phyloP scores from a whole-genome alignment of 495 filamentous ascomycete genomes.

The Aspergillus steynii region DNA sequence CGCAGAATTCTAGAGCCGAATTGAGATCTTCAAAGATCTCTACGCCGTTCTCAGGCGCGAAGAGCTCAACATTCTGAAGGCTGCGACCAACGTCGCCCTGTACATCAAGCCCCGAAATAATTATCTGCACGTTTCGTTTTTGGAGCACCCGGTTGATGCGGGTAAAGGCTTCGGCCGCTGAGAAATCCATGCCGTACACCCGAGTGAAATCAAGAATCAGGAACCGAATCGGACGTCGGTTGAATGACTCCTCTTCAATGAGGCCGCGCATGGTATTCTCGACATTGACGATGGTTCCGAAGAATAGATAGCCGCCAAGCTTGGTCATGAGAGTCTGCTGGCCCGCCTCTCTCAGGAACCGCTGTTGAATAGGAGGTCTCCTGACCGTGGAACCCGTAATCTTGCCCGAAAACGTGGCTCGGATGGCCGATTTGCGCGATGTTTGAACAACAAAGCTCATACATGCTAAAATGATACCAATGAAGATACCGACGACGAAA shows the following conservation, averaged over 20 bases:
- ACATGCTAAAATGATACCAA: constrained; percentile 90
- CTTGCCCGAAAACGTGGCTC: constrained; percentile 81
- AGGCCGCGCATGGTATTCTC: constrained; percentile 81
- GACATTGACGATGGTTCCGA: constrained; percentile 92
- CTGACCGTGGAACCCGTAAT: constrained; percentile 89
- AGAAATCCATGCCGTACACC: constrained; percentile 93
- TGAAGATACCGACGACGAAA: constrained; percentile 89
- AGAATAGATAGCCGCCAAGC: constrained; percentile 89
- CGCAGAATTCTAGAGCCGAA: constrained; percentile 87
- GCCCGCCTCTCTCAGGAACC: constrained; percentile 81
- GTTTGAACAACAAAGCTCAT: constrained; percentile 88
- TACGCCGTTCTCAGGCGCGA: constrained; percentile 65
- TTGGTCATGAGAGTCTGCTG: constrained; percentile 87
- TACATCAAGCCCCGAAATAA: constrained; percentile 76
- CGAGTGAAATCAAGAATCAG: constrained; percentile 86
- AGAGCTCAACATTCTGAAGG: constrained; percentile 77
- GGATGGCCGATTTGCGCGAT: constrained; percentile 81
- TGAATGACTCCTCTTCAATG: constrained; percentile 79
- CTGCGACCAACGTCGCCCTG: constrained; percentile 72
- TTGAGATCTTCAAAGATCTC: constrained; percentile 87
- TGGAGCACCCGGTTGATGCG: constrained; percentile 82
- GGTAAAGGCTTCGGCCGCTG: constrained; percentile 90
- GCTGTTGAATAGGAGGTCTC: constrained; percentile 83
- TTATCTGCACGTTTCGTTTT: constrained; percentile 70
- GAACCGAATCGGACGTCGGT: constrained; percentile 75